Evolutionary conservation across 1,284 basidiomycete genomes (phyloP), one percentile per base, ranked within the genome.

Genomic region (Rhodotorula sp.): DNA sequence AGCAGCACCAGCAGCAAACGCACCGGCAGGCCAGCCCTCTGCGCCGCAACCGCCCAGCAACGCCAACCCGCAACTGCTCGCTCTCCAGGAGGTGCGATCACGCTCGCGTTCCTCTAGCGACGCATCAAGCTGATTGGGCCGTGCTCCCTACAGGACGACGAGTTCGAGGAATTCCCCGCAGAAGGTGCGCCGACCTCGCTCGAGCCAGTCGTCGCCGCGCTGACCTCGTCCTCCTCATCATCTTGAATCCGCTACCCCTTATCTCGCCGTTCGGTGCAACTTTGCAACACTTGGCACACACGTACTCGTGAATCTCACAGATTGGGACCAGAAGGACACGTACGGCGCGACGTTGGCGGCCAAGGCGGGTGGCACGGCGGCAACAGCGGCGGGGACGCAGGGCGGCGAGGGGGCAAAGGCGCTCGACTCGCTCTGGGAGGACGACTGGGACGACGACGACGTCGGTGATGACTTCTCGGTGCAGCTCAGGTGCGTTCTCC

Each of bases 391-490:
- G 8, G 58, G 46, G 17, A 34, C 62, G 8, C 27, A 57, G 14
- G 54, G 54, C 9, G 45, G 45, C 67, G 52, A 72, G 25, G 68
- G 53, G 61, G 70, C 46, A 55, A 73, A 56, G 54, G 68, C 73
- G 23, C 67, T 77, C 61, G 73, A 81, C 73, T 91, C 94, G 80
- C 85, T 98, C 46, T 99, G 96, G 96, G 95, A 98, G 85, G 96
- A 98, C 79, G 97, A 97, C 81, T 99, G 96, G 96, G 96, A 99
- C 80, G 96, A 99, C 79, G 96, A 99, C 82, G 95, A 97, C 82
- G 90, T 97, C 73, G 96, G 97, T 81, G 95, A 97, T 80, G 93
- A 97, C 78, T 99, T 98, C 81, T 95, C 93, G 79, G 89, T 92
- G 70, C 93, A 97, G 82, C 84, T 99, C 78, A 88, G 96, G 95